These are phyloP conservation scores for Xerocomus potaroensis DNA, from an alignment of 768 basidiomycete species.

Conservation along the genomic window DNA sequence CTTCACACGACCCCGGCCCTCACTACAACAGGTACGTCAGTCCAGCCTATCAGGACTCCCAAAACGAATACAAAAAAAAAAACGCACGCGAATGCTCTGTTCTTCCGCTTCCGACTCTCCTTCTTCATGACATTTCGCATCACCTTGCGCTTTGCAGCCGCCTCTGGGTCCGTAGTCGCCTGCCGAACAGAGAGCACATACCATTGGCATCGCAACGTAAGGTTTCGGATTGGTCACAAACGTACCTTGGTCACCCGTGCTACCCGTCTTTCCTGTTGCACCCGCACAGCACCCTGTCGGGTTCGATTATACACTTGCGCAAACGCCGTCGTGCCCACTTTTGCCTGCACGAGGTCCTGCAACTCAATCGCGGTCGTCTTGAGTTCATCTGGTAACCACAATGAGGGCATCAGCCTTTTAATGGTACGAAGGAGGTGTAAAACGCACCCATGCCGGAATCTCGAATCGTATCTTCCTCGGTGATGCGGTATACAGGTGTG, in stretches of 20 bases:
- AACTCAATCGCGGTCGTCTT: conserved; percentile 78
- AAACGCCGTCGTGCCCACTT: conserved; percentile 87
- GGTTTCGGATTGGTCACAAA: too few species aligned
- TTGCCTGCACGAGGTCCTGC: conserved; percentile 79
- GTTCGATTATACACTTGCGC: conserved; percentile 75
- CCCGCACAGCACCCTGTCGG: conserved; percentile 60
- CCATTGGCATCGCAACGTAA: too few species aligned
- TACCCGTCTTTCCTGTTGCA: conserved; percentile 69
- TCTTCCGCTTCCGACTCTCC: conserved; percentile 81
- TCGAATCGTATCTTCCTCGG: conserved; percentile 80
- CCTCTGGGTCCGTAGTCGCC: conserved; percentile 68
- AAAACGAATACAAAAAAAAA: neutral
- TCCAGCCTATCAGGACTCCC: neutral
- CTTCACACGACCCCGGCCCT: conserved; percentile 47
- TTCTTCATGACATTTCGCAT: conserved; percentile 75
- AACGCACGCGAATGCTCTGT: conserved; percentile 54
- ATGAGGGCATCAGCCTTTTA: too few species aligned
- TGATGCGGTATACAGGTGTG: conserved; percentile 80
- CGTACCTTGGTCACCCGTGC: conserved; percentile 49
- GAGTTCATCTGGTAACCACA: conserved; percentile 61
- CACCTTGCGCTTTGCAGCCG: conserved; percentile 68
- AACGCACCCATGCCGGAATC: conserved; percentile 74
- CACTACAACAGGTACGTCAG: conserved; percentile 22
- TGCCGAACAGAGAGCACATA: conserved; percentile 21
- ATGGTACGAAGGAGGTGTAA: neutral